A percentile compares a stretch with the other conserved stretches of the same genome.
phyloP scores from a whole-genome alignment of 106 monocot genomes.

The Gastrodia elata region DNA sequence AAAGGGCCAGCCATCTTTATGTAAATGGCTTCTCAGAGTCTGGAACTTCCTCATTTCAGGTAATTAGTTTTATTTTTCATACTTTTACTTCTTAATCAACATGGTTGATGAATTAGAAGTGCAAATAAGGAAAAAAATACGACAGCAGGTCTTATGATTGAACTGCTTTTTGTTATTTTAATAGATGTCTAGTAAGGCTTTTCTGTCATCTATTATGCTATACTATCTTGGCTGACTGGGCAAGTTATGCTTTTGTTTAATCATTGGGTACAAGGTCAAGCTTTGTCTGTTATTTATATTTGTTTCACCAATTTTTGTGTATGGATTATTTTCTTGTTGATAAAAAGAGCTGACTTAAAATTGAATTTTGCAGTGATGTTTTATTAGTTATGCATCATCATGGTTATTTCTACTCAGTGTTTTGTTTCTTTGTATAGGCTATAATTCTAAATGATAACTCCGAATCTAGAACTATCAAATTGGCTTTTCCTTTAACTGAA shows the following conservation, averaged over 20 bases:
- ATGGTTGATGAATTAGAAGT: not conserved
- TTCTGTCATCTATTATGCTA: not conserved
- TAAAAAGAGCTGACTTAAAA: not conserved
- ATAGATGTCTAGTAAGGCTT: not conserved
- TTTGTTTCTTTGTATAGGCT: slow-evolving; percentile 26
- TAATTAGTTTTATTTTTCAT: slow-evolving; percentile 8
- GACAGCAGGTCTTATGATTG: not conserved
- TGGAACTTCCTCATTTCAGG: slow-evolving; percentile 63
- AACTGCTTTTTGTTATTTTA: not conserved
- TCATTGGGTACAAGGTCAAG: not conserved
- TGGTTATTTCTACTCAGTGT: not conserved
- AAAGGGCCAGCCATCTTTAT: slow-evolving; percentile 48
- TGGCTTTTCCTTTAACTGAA: slow-evolving; percentile 71
- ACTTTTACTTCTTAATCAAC: not conserved
- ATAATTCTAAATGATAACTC: slow-evolving; percentile 64
- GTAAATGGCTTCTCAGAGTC: slow-evolving; percentile 52
- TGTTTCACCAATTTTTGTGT: not conserved
- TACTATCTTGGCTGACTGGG: not conserved
- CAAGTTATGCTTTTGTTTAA: not conserved
- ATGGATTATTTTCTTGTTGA: not conserved
- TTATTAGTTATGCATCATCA: not conserved
- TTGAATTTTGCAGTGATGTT: not conserved
- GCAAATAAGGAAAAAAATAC: not conserved
- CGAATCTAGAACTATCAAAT: slow-evolving; percentile 65
- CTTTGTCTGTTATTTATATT: not conserved